These are phyloP conservation scores for Mycena latifolia DNA, from an alignment of 768 basidiomycete genomes.

Conservation along the genomic window DNA sequence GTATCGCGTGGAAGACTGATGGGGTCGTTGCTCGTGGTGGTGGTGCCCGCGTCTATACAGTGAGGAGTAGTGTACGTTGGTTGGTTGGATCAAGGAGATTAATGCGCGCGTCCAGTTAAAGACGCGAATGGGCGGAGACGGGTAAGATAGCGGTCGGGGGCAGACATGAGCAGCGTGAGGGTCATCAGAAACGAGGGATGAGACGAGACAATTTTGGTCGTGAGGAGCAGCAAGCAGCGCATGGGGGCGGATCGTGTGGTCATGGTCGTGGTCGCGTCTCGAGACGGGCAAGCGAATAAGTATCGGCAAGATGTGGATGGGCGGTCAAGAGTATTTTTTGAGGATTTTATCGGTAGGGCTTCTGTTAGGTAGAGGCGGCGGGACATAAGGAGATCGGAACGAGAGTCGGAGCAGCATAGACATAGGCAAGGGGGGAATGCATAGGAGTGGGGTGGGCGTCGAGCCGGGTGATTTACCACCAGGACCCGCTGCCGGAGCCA, in stretches of 20 bases:
- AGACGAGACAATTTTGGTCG: conserved; percentile 62
- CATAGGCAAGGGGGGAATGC: conserved; percentile 7
- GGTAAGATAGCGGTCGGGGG: conserved; percentile 43
- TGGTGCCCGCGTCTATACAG: conserved; percentile 33
- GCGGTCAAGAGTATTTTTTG: conserved; percentile 34
- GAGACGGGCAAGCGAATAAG: conserved; percentile 27
- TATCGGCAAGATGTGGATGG: conserved; percentile 30
- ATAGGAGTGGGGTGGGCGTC: conserved; percentile 7
- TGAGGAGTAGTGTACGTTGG: conserved; percentile 25
- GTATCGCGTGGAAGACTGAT: conserved; percentile 50
- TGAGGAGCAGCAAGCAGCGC: conserved; percentile 73
- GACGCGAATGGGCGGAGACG: conserved; percentile 41
- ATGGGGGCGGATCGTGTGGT: conserved; percentile 38
- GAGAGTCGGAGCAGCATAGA: conserved; percentile 10
- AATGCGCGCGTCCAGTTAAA: conserved; percentile 28
- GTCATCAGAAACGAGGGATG: conserved; percentile 51
- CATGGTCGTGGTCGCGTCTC: conserved; percentile 35
- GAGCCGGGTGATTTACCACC: conserved; percentile 55
- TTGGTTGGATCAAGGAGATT: conserved; percentile 33
- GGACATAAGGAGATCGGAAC: neutral
- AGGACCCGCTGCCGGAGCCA: conserved; percentile 49
- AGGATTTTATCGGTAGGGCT: conserved; percentile 28
- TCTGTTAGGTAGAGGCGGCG: conserved; percentile 13
- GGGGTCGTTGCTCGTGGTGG: conserved; percentile 34
- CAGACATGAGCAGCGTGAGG: conserved; percentile 59